These are phyloP conservation scores for Linum usitatissimum DNA, from an alignment of 345 rosid genomes.

Conservation along the genomic window DNA sequence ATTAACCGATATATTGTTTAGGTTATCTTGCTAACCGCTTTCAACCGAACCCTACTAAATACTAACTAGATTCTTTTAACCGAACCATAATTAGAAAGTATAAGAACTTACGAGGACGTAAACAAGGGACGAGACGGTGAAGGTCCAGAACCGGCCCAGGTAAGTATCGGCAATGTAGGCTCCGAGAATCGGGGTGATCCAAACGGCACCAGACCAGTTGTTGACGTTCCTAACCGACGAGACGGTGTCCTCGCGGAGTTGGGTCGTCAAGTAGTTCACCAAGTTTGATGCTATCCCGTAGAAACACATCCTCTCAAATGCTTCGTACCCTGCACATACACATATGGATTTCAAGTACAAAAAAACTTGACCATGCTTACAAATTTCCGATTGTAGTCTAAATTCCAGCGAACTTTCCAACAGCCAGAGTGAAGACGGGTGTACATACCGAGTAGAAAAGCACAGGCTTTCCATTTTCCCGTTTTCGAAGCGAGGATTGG, in stretches of 20 bases:
- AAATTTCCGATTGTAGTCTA: no score
- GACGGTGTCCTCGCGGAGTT: conserved; percentile 78
- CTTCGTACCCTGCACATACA: conserved; percentile 55
- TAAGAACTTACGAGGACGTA: conserved; percentile 47
- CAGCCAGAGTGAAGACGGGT: no score
- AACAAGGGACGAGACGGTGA: conserved; percentile 73
- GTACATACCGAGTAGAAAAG: conserved; percentile 32
- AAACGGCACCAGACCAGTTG: conserved; percentile 86
- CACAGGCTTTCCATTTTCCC: conserved; percentile 89
- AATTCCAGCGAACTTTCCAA: no score
- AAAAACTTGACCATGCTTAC: not conserved
- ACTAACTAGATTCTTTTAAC: no score
- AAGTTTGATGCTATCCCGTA: conserved; percentile 80
- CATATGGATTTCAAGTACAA: not conserved
- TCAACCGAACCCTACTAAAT: no score
- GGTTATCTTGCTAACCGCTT: no score
- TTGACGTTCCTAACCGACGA: conserved; percentile 80
- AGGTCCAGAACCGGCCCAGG: conserved; percentile 92
- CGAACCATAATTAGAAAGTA: no score
- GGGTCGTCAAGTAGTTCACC: conserved; percentile 65
- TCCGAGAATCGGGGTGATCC: conserved; percentile 86
- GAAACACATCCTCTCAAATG: conserved; percentile 93
- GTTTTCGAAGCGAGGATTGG: conserved; percentile 53
- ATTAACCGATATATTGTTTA: no score
- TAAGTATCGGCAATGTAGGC: conserved; percentile 85